phyloP scores from a whole-genome alignment of 2,329 filamentous ascomycete species.

The Colletotrichum sidae region DNA sequence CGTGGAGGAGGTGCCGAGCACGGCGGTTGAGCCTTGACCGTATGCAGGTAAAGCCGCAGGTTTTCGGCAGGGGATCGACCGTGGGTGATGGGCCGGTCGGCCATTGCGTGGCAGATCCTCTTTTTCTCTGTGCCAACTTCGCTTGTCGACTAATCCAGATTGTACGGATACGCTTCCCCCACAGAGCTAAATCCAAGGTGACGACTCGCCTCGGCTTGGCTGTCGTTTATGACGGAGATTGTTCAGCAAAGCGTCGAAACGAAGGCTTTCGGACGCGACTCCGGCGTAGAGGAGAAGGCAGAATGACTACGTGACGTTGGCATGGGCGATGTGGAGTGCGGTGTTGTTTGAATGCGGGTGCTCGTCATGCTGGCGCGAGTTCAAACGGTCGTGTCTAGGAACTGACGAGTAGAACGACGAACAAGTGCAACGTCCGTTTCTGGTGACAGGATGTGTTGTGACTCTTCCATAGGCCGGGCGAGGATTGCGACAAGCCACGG shows the following conservation, averaged over 20 bases:
- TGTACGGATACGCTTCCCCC: slow-evolving; percentile 1
- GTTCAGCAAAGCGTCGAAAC: too few species aligned
- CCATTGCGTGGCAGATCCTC: slow-evolving; percentile 28
- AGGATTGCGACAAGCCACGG: neutral
- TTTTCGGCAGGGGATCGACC: slow-evolving; percentile 22
- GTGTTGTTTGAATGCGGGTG: neutral
- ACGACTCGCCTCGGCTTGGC: neutral
- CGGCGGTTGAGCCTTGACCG: slow-evolving; percentile 30
- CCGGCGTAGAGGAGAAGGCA: too few species aligned
- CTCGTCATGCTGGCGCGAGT: neutral
- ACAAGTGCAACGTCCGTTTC: neutral
- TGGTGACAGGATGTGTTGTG: neutral
- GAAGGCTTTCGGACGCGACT: too few species aligned
- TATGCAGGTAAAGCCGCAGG: slow-evolving; percentile 32
- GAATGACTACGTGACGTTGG: too few species aligned
- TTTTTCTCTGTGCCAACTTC: slow-evolving; percentile 18
- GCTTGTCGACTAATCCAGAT: slow-evolving; percentile 15
- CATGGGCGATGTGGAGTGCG: too few species aligned
- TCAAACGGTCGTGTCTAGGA: too few species aligned
- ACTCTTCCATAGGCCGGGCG: slow-evolving; percentile 1
- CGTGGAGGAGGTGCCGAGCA: slow-evolving; percentile 18
- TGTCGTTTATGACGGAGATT: neutral
- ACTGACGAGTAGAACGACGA: neutral
- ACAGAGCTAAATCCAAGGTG: slow-evolving; percentile 2
- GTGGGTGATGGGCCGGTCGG: slow-evolving; percentile 10